A percentile compares a stretch with the other conserved stretches of the same genome.
Evolutionary conservation across 2,329 filamentous ascomycete species (phyloP).

Genomic region (Aspergillus flavus): DNA sequence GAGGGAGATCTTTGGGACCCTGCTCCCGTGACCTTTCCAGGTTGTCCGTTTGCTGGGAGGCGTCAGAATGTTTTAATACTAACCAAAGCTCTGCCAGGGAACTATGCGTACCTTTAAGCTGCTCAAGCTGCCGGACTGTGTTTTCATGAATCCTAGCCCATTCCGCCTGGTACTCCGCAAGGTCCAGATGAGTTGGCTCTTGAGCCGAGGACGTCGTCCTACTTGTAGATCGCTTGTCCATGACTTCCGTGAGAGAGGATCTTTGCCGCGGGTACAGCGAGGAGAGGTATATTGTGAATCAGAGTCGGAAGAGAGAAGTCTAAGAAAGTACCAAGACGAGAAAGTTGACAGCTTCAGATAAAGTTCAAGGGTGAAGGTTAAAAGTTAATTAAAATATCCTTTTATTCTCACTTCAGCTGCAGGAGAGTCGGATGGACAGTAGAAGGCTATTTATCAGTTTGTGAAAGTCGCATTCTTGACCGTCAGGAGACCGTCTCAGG

Average conservation of each 20-base stretch:
- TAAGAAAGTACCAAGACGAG: not conserved
- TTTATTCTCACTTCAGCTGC: not conserved
- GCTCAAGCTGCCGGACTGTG: not conserved
- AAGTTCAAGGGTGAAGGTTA: not conserved
- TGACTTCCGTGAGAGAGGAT: not conserved
- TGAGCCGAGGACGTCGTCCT: not conserved
- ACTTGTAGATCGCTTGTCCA: not conserved
- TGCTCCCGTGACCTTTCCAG: not conserved
- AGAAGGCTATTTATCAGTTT: slow-evolving; percentile 1
- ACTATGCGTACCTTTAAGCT: not conserved
- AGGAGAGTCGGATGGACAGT: not conserved
- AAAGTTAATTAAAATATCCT: not conserved
- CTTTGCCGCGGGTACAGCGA: not conserved
- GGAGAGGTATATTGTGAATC: not conserved
- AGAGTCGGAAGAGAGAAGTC: not conserved
- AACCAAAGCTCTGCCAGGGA: no score
- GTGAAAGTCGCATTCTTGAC: not conserved
- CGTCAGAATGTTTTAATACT: not conserved
- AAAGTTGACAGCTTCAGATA: not conserved
- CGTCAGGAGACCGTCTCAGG: slow-evolving; percentile 5
- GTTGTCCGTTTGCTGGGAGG: not conserved
- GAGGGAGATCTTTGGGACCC: not conserved
- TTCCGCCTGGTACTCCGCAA: not conserved
- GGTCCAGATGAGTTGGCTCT: not conserved
- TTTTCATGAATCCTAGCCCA: slow-evolving; percentile 2